Conservation (phyloP, 2,329 filamentous ascomycete species). For the Davidsoniella neocaledoniae region DNA sequence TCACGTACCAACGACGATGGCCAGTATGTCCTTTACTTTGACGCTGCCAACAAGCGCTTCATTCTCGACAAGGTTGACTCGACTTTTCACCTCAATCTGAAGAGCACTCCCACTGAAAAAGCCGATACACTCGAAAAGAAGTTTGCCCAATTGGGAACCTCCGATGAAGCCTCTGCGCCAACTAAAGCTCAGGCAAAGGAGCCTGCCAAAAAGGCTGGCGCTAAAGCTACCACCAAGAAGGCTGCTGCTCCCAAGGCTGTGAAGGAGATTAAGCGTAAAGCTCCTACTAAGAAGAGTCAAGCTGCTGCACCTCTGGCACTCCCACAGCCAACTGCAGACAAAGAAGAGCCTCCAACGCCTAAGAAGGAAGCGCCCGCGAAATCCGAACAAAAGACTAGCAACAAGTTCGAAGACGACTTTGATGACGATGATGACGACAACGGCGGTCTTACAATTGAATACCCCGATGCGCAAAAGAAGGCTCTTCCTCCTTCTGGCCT, state of each 20-base stretch:
- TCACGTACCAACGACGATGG: slow-evolving; percentile 37
- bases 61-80: slow-evolving; percentile 67
- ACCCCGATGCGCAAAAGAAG: slow-evolving; percentile 33
- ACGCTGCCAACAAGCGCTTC: slow-evolving; percentile 56
- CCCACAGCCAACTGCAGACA: slow-evolving; percentile 17
- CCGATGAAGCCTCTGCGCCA: slow-evolving; percentile 12
- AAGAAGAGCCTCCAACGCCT: slow-evolving; percentile 12
- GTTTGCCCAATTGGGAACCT: slow-evolving; percentile 45
- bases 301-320: slow-evolving; percentile 23
- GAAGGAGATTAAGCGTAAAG: slow-evolving; percentile 19
- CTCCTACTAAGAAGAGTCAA: slow-evolving; percentile 22
- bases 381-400: no score
- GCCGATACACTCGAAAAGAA: slow-evolving; percentile 47
- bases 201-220: slow-evolving; percentile 3
- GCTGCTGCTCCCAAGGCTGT: slow-evolving; percentile 17
- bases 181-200: slow-evolving; percentile 1
- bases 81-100: slow-evolving; percentile 78
- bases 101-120: slow-evolving; percentile 46
- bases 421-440: slow-evolving; percentile 40
- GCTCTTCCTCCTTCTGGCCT: slow-evolving; percentile 18
- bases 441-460: slow-evolving; percentile 41
- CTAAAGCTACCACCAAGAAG: slow-evolving; percentile 13
- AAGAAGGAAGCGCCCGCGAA: background rate
- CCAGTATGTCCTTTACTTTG: slow-evolving; percentile 58
- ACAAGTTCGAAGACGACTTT: slow-evolving; percentile 25